Conservation (phyloP, 1,139 yeast genomes). For the Hemisphaericaspora subhashii region DNA sequence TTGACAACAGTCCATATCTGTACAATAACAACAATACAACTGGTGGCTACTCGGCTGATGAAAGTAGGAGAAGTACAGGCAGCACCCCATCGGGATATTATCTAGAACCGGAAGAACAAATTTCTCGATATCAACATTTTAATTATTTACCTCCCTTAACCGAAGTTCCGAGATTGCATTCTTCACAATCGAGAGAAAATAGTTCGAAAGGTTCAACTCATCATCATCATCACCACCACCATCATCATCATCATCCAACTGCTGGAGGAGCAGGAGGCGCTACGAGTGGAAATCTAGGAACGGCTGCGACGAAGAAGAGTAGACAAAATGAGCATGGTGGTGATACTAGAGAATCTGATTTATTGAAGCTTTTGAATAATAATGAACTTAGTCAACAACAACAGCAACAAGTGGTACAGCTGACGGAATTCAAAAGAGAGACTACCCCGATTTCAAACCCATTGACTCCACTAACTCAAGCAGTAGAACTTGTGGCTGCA, state of each 20-base stretch:
- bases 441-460: conserved; percentile 21
- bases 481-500: conserved; percentile 44
- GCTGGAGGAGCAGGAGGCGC: too few species aligned
- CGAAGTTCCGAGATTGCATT: conserved; percentile 67
- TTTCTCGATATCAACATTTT: conserved; percentile 66
- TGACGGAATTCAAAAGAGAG: conserved; percentile 9
- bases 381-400: conserved; percentile 8
- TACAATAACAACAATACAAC: too few species aligned
- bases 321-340: neutral
- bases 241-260: conserved; percentile 14
- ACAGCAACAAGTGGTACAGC: conserved; percentile 6
- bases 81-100: conserved; percentile 15
- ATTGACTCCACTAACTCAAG: conserved; percentile 44
- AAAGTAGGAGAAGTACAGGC: conserved; percentile 4
- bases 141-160: conserved; percentile 70
- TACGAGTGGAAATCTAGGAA: neutral
- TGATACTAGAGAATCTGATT: conserved; percentile 37
- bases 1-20: neutral
- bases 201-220: conserved; percentile 12
- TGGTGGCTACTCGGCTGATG: conserved; percentile 8
- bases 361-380: conserved; percentile 39
- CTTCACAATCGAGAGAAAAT: conserved; percentile 40
- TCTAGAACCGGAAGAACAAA: conserved; percentile 57
- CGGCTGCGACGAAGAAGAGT: neutral
- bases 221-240: conserved; percentile 31